Base-by-base conservation (phyloP, 1,284 basidiomycete genomes). In the Cryptococcus amylolentus region DNA sequence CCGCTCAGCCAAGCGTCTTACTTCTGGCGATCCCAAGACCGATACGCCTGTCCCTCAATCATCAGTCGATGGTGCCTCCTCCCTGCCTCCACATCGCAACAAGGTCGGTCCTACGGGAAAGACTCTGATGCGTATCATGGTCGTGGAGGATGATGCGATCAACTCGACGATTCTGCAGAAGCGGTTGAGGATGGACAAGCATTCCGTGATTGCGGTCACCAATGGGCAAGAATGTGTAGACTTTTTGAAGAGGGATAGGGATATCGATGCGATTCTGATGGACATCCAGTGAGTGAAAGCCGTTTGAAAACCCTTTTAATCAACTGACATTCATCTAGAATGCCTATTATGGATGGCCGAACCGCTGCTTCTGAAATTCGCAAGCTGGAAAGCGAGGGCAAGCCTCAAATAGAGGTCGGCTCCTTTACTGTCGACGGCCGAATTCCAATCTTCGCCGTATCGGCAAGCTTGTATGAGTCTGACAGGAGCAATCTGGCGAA, bases 371-470 rank as follows among this genome's bases (percentile, higher is more conserved):
- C 82, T 57, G 80, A 82, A 46, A 90, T 91, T 45, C 83, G 88
- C 2, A 77, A 80, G n/a, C 59, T 86, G 3, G 88, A 89, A 70
- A 75, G 55, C 57, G 72, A 26, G 47, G 50, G 58, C 6, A 14
- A 49, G 5, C 16, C 50, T 5, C 44, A 37, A 4, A 41, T 13
- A 20, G 61, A 43, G 27, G 62, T 55, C 51, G 52, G 61, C 46
- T 55, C 59, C 1, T n/a, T 71, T 56, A 71, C 77, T 18, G 75
- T 88, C 18, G 88, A 89, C 66, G 84, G 76, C 0, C 82, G 88
- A 5, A 84, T 91, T 46, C 89, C 89, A 2, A 88, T 91, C 54
- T 86, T 93, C 63, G 89, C 88, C 4, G 88, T 93, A 4, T 89
- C 87, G 10, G 89, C 89, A 0, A 89, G 88, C 4, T 77, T 91